These are phyloP conservation scores for Neurospora sp. DNA, from an alignment of 495 filamentous ascomycete genomes.

Conservation along the genomic window DNA sequence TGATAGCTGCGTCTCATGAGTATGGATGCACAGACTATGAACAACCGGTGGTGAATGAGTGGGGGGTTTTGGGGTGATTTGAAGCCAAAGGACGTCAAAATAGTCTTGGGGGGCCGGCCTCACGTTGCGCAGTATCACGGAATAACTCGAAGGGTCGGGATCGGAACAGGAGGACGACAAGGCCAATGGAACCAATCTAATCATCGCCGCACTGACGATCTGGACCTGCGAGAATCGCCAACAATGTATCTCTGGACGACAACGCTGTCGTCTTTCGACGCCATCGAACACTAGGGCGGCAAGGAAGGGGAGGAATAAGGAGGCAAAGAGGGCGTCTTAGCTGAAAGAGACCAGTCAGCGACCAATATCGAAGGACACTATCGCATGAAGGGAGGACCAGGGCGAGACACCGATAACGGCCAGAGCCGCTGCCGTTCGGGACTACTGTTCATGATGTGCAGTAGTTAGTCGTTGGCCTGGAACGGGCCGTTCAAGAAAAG, in stretches of 20 bases:
- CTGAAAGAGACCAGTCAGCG: not conserved
- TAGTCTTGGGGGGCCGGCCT: not conserved
- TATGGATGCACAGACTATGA: not conserved
- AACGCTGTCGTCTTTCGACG: not conserved
- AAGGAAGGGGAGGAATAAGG: not conserved
- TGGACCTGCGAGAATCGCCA: not conserved
- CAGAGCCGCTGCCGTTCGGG: not conserved
- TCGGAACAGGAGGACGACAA: not conserved
- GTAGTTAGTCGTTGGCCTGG: not conserved
- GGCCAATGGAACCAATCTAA: not conserved
- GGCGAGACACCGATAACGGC: not conserved
- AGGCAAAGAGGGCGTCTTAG: not conserved
- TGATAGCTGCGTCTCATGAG: not conserved
- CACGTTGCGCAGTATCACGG: not conserved
- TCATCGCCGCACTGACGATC: not conserved
- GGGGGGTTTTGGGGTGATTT: not conserved
- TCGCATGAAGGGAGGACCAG: not conserved
- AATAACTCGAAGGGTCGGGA: not conserved
- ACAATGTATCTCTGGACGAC: not conserved
- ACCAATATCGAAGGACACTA: not conserved
- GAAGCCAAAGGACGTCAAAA: not conserved
- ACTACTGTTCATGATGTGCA: not conserved
- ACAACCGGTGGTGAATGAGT: not conserved
- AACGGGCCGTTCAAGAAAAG: not conserved
- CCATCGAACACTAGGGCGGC: not conserved